phyloP scores from a whole-genome alignment of 225 moss, liverwort and hornwort genomes.

The Neckera pumila region DNA sequence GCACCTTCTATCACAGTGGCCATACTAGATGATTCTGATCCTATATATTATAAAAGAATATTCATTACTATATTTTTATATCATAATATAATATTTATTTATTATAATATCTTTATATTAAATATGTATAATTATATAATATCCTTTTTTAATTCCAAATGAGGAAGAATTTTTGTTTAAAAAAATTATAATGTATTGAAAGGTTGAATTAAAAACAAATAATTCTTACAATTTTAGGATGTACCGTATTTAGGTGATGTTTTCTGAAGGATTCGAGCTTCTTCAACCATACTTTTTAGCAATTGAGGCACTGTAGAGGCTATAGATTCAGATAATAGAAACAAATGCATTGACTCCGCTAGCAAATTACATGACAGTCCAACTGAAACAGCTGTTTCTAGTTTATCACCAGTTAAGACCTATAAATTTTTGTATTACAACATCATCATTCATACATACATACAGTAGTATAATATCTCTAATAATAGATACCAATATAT shows the following conservation, averaged over 20 bases:
- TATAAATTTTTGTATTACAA: neutral
- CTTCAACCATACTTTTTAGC: slow-evolving; percentile 70
- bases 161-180: neutral
- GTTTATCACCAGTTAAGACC: slow-evolving; percentile 91
- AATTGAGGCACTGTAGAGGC: slow-evolving; percentile 48
- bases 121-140: too few species aligned
- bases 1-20: slow-evolving; percentile 79
- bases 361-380: slow-evolving; percentile 85
- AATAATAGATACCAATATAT: neutral
- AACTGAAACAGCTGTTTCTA: slow-evolving; percentile 86
- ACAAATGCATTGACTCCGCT: slow-evolving; percentile 88
- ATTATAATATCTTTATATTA: too few species aligned
- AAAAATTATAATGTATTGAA: neutral
- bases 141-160: neutral
- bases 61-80: neutral
- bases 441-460: too few species aligned
- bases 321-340: slow-evolving; percentile 66
- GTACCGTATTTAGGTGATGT: slow-evolving; percentile 25
- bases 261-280: slow-evolving; percentile 40
- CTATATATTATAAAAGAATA: neutral
- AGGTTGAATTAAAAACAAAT: neutral
- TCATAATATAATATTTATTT: neutral
- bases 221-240: neutral
- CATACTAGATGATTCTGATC: slow-evolving; percentile 54
- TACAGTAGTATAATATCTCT: neutral